Evolutionary conservation across 1,284 basidiomycete species (phyloP), one percentile per base, ranked within the genome.

Genomic region (Trichosporon sp.): DNA sequence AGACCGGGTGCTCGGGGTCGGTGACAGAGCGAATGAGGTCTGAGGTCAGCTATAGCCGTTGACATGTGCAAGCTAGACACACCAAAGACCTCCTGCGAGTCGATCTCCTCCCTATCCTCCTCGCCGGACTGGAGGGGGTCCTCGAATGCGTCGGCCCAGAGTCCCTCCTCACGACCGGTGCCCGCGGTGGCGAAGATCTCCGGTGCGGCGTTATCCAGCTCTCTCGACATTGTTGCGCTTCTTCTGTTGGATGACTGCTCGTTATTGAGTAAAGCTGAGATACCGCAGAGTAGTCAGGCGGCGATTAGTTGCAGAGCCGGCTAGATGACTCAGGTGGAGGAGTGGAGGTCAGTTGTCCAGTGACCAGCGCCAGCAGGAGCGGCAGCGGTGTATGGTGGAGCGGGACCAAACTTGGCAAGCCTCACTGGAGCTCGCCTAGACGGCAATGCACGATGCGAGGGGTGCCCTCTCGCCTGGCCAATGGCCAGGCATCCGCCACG

Each of bases 1-100:
- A 91, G 69, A 89, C 84, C 4, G 94, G 92, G 79, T 99, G 94
- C 78, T 99, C 96, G 1, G 96, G 96, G 74, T 99, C 96, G 59
- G 90, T 90, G 62, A 99, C 96, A 2, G 88, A 89, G 57, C 94
- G 86, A 60, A 99, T 89, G 11, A 99, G 86, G 70, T 98, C 92
- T 95, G 68, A n/a, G 13, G 27, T 80, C 80, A 64, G 67, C 62
- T 64, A n/a, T 44, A 63, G 73, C 70, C 49, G 82, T 73, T 4
- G 82, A 74, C 0, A 84, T n/a, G 16, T 11, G 16, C 2, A 7
- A 49, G 46, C 25, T 8, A 21, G 13, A 65, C 82, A 34, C 59
- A 85, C 85, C 85, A 69, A 84, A 86, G 4, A 86, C 81, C 71
- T 86, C 85, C 58, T 84, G 81, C 52, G 82, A 79, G 72, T 85